Base-by-base conservation (phyloP, 106 monocot genomes). In the Platanthera zijinensis region DNA sequence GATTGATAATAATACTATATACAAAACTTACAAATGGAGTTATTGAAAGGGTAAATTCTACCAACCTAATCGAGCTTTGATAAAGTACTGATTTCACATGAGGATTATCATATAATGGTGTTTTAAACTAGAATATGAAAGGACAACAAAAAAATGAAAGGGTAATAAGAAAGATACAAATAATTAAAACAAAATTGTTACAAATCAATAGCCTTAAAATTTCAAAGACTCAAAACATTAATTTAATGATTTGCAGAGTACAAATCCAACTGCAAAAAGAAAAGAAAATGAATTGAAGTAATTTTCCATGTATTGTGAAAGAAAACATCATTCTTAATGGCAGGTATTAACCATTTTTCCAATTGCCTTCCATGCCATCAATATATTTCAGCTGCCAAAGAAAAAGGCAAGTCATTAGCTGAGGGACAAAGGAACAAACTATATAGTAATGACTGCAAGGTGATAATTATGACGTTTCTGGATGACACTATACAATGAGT, bases 361-460 rank as follows among this genome's bases (percentile, higher is more conserved):
- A 32, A 66, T 32, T 32, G 66, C 66, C 66, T 32, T 66, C 66
- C 66, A 66, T 66, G 66, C 66, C 66, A 66, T 66, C 32, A 32
- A 66, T 12, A 10, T 66, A 12, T 19, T 66, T 32, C 32, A 32
- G 66, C 66, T 66, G 32, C 66, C 10, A 66, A 66, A 66, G 21
- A 66, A 66, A 32, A 10, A 66, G 32, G 32, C 12, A 66, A 8
- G 32, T 4, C 66, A 66, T 66, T 7, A 32, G 5, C 4, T 32
- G 32, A 66, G 10, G 12, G 11, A 30, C 9, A 30, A 32, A 66
- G 25, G 1, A 66, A 66, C 59, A 61, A 61, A 19, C 59, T 61
- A 61, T 61, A 61, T 61, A 19, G 18, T 39, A 30, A 32, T 32
- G 4, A 66, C 11, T 66, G 32, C 22, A 39, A 2, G 9, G 59